Percentiles rank a stretch among this genome's conserved stretches.
Conservation (phyloP, 495 filamentous ascomycete genomes). For the Penicilliopsis zonata region DNA sequence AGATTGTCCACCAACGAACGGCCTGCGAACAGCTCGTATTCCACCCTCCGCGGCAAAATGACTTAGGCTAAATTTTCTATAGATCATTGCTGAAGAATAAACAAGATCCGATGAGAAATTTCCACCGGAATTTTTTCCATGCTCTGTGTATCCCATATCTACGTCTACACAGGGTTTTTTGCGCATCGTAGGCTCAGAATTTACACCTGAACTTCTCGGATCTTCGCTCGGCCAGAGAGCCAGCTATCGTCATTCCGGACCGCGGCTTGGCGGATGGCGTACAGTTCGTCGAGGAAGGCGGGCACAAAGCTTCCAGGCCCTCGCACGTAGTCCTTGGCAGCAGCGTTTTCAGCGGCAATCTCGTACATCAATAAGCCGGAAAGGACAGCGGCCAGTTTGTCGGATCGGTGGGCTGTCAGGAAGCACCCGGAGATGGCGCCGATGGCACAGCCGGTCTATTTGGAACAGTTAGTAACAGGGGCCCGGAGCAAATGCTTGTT, state of each 20-base stretch:
- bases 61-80: too few relatives aligned
- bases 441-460: slow-evolving; percentile 66
- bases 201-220: slow-evolving; percentile 30
- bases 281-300: slow-evolving; percentile 67
- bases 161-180: too few relatives aligned
- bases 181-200: slow-evolving; percentile 3
- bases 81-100: too few relatives aligned
- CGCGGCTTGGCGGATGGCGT: slow-evolving; percentile 37
- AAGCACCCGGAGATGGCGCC: slow-evolving; percentile 71
- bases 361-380: slow-evolving; percentile 70
- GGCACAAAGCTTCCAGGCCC: slow-evolving; percentile 86
- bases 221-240: slow-evolving; percentile 41
- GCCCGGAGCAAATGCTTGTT: not conserved
- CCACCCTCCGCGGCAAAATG: too few relatives aligned
- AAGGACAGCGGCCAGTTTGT: slow-evolving; percentile 56
- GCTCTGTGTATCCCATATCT: too few relatives aligned
- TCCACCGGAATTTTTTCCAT: too few relatives aligned
- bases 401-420: slow-evolving; percentile 44
- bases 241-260: slow-evolving; percentile 36
- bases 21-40: too few relatives aligned
- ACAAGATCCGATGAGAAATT: too few relatives aligned
- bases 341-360: slow-evolving; percentile 72
- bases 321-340: slow-evolving; percentile 43
- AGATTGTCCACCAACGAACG: too few relatives aligned
- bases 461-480: not conserved